phyloP scores from a whole-genome alignment of 768 basidiomycete species.

The Xerocomus spinulosus region DNA sequence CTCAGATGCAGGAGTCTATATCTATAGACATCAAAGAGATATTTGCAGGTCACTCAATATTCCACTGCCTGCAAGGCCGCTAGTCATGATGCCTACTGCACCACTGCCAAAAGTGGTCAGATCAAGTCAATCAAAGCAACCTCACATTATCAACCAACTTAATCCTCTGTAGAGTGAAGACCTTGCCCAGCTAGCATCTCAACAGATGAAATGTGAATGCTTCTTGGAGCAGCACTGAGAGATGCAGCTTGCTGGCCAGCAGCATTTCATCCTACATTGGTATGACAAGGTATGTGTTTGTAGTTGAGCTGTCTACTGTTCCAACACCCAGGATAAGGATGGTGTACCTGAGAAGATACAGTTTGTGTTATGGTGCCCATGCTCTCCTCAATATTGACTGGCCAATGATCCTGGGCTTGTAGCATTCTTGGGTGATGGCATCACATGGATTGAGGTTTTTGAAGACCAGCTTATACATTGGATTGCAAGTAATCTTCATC shows the following conservation, averaged over 20 bases:
- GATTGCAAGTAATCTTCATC: background rate
- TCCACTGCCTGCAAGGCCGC: no score
- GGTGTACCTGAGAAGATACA: background rate
- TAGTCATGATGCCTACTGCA: no score
- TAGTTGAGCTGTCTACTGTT: background rate
- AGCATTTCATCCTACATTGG: background rate
- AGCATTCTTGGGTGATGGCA: background rate
- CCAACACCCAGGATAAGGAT: no score
- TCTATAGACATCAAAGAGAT: no score
- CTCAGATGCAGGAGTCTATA: no score
- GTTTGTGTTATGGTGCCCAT: background rate
- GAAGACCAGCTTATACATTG: background rate
- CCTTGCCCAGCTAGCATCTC: background rate
- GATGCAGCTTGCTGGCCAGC: background rate
- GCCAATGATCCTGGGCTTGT: background rate
- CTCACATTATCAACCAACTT: background rate
- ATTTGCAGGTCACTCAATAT: no score
- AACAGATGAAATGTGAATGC: background rate
- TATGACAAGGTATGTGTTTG: background rate
- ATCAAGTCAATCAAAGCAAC: no score
- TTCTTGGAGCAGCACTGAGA: background rate
- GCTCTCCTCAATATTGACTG: background rate
- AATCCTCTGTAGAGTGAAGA: background rate
- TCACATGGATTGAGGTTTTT: background rate
- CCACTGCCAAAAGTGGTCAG: no score